These are phyloP conservation scores for Nakazawaea anatomiae DNA, from an alignment of 805 yeast genomes.

Conservation along the genomic window DNA sequence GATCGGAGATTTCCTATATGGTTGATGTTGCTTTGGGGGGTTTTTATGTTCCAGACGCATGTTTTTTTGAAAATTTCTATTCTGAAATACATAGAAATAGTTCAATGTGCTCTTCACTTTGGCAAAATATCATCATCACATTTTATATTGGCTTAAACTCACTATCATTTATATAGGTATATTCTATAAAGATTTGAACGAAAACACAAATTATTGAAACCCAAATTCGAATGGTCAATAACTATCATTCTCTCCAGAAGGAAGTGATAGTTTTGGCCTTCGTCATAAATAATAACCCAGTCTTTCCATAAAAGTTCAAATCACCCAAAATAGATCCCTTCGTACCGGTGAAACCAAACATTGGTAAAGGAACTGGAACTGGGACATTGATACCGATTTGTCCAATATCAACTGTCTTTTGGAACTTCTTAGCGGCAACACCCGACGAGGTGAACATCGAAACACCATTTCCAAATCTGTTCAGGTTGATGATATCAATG, in stretches of 20 bases:
- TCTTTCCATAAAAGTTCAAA: conserved; percentile 72
- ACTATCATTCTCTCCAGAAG: conserved; percentile 41
- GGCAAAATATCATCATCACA: no score
- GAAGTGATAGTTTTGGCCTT: conserved; percentile 72
- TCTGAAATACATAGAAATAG: no score
- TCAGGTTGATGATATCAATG: conserved; percentile 52
- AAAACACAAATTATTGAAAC: neutral
- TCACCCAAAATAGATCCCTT: conserved; percentile 75
- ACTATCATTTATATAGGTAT: neutral
- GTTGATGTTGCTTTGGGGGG: neutral
- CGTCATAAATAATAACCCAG: conserved; percentile 65
- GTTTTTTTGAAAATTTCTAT: no score
- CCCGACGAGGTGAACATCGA: conserved; percentile 69
- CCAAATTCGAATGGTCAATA: neutral
- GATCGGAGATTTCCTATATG: conserved; percentile 3
- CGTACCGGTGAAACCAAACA: conserved; percentile 76
- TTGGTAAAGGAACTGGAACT: conserved; percentile 75
- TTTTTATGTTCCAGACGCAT: no score
- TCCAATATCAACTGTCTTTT: conserved; percentile 62
- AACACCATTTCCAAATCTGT: conserved; percentile 64
- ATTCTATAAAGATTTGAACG: neutral
- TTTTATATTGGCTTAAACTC: neutral
- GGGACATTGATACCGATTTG: conserved; percentile 78
- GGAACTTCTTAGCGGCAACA: conserved; percentile 64
- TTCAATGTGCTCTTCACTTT: no score